These are phyloP conservation scores for Linderniella brevidens DNA, from an alignment of 257 asterid genomes.

Conservation along the genomic window DNA sequence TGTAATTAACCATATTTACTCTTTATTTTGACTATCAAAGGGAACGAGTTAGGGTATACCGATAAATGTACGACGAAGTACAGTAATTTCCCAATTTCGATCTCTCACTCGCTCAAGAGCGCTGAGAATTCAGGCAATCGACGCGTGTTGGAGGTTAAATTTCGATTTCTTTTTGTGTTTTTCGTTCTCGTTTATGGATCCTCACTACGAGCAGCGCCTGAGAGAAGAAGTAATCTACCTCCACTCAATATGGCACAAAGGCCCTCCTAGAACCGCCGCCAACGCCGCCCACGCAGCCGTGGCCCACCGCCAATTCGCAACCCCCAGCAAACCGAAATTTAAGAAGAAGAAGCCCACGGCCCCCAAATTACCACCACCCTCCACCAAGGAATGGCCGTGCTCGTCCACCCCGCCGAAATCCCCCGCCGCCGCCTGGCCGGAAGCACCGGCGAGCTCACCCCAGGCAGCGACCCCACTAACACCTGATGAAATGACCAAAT, in stretches of 20 bases:
- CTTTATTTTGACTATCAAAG: no score
- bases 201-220: constrained; percentile 23
- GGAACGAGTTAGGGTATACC: no score
- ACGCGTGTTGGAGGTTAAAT: no score
- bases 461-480: constrained; percentile 15
- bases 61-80: no score
- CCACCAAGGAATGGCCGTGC: constrained; percentile 38
- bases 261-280: constrained; percentile 33
- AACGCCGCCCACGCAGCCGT: constrained; percentile 2
- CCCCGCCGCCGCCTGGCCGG: constrained; percentile 24
- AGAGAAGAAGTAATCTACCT: constrained; percentile 57
- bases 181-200: constrained; percentile 26
- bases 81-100: no score
- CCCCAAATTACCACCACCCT: constrained; percentile 14
- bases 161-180: no score
- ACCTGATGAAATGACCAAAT: constrained; percentile 16
- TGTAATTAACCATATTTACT: no score
- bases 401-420: constrained; percentile 19
- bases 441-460: constrained; percentile 6
- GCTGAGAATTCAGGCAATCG: no score
- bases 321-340: constrained; percentile 15
- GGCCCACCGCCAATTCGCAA: constrained; percentile 12
- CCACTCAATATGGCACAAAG: constrained; percentile 62
- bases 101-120: no score
- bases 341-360: constrained; percentile 20